Base-by-base conservation (phyloP, 1,284 basidiomycete species). In the Austroboletus novae-zelandiae region DNA sequence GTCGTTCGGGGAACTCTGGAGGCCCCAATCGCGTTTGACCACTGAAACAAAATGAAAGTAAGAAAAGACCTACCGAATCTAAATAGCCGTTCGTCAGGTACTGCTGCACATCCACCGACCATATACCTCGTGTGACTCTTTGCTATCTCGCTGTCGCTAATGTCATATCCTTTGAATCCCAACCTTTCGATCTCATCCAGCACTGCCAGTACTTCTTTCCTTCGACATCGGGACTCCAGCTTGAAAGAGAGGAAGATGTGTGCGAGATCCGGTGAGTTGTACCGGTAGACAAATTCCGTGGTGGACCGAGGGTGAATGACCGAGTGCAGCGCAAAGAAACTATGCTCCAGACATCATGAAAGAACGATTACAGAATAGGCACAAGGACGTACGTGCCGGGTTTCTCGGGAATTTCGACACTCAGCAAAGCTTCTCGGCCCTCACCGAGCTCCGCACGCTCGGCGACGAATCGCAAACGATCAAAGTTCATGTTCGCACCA, bases 401-500 rank as follows among this genome's bases (percentile, higher is more conserved):
- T 57, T 73, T 75, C 66, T 99, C 97, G 20, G 96, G 94, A 48
- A 99, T 90, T 63, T 92, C 90, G 34, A 98, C 91, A 60, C 90
- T 91, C 57, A 99, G 77, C 47, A 99, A 76, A 0, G 91, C 96
- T 70, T 99, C 97, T 48, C 90, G 82, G 32, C 95, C 87, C 71
- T 99, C 97, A 59, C 97, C 97, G 31, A 99, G 77, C 68, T 98
- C 94, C 15, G 97, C 97, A 51, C 97, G 92, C 67, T 99, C 97
- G 14, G 97, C 90, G 23, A 99, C 96, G 65, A 99, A 99, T 8
- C 97, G 83, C 42, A 99, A 71, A 25, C 97, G 82, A 58, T 93
- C 91, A 71, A 99, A 99, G 74, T 99, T 98, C 93, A 99, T 98
- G 72, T 99, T 99, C 14, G 97, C 97, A 29, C 97, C 97, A 57